Evolutionary conservation across 345 rosid genomes (phyloP), one percentile per base, ranked within the genome.

Genomic region (Corymbia maculata): DNA sequence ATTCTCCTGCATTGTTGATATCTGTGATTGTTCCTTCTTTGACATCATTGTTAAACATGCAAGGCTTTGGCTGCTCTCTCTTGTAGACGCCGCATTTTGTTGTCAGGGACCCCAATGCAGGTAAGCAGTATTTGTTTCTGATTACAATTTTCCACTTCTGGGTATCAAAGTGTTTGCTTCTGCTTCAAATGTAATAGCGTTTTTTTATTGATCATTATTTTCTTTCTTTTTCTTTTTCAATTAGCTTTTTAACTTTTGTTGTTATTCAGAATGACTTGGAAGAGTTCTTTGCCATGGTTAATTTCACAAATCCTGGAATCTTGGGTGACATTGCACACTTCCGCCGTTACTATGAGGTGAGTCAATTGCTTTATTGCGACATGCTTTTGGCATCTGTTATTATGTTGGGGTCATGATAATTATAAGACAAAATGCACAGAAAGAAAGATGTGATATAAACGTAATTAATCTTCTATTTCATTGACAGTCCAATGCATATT

Each of bases 91-190:
- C 94, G 99, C 85, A 94, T 98, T 89, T 92, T 98, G 93, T 92
- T 98, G 92, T 98, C 98, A 61, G 99, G 99, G 91, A 98, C 99
- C 86, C 99, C 99, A 89, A 97, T 98, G 98, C 99, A 98, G 98
- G 99, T 95, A 90, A 90, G 88, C 47, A 86, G 57, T 28, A 4
- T 11, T 68, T 50, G 64, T 47, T 85, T 32, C 87, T 52, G 61
- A 51, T 32, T 85, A 85, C 42, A 7, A 75, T 75, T 75, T 75
- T 75, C 84, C 26, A 75, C 84, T 75, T 75, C 28, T 75, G 26
- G 28, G 49, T 36, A 17, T 75, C 49, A 42, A 75, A 42, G 84
- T 36, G 11, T 42, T 75, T 42, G 47, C 84, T 75, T 75, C 28
- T 75, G 84, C 84, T 75, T 75, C 11, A 3, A 47, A 87, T 79